phyloP scores from a whole-genome alignment of 2,329 filamentous ascomycete genomes.

The Pseudogymnoascus sp. region DNA sequence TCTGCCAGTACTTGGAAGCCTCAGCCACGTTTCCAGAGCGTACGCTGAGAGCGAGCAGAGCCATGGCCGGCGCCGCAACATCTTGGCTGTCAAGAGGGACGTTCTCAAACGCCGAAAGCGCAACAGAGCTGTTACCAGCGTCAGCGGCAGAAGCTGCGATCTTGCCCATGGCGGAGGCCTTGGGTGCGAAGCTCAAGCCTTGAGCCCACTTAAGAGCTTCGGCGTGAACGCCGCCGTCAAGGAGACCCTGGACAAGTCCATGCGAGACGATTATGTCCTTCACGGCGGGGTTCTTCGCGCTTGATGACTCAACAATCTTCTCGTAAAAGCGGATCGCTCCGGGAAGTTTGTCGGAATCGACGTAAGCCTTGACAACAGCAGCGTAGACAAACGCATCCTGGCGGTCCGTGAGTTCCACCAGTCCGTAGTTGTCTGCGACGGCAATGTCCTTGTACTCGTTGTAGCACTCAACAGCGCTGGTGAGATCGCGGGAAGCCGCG shows the following conservation, averaged over 20 bases:
- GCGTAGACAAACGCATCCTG: slow-evolving; percentile 82
- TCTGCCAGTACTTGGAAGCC: slow-evolving; percentile 73
- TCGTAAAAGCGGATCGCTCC: slow-evolving; percentile 80
- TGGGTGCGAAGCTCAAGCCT: slow-evolving; percentile 49
- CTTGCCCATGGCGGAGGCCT: slow-evolving; percentile 57
- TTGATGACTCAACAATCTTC: slow-evolving; percentile 61
- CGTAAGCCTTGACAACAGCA: slow-evolving; percentile 82
- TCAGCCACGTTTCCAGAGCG: slow-evolving; percentile 70
- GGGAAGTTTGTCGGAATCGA: slow-evolving; percentile 69
- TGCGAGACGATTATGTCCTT: slow-evolving; percentile 63
- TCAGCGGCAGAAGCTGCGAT: slow-evolving; percentile 77
- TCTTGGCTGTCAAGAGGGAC: slow-evolving; percentile 45
- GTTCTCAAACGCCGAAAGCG: slow-evolving; percentile 56
- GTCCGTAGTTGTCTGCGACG: slow-evolving; percentile 72
- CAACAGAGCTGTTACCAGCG: slow-evolving; percentile 59
- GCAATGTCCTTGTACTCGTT: slow-evolving; percentile 87
- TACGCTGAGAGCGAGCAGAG: slow-evolving; percentile 79
- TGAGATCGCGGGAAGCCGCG: slow-evolving; percentile 68
- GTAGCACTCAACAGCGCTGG: slow-evolving; percentile 88
- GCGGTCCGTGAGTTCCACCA: slow-evolving; percentile 58
- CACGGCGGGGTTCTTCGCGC: slow-evolving; percentile 51
- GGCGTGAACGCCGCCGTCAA: slow-evolving; percentile 60
- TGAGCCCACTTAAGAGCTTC: slow-evolving; percentile 69
- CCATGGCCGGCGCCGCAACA: slow-evolving; percentile 56
- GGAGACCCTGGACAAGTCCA: slow-evolving; percentile 71